These are phyloP conservation scores for Gossypium schwendimanii DNA, from an alignment of 441 rosid genomes.

Conservation along the genomic window DNA sequence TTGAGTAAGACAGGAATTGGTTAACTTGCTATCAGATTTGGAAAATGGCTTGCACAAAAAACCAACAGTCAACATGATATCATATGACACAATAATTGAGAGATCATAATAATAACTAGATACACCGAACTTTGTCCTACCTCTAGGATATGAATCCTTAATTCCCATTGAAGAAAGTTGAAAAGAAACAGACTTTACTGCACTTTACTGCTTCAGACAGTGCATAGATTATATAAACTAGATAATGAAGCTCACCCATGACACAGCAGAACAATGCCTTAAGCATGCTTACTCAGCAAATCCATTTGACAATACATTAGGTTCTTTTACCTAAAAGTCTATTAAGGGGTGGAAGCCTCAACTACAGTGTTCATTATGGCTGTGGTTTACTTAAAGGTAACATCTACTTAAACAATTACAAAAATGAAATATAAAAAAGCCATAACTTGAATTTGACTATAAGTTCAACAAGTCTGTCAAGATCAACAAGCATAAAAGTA, in stretches of 20 bases:
- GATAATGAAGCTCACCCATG: neutral
- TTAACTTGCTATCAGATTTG: neutral
- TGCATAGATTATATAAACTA: neutral
- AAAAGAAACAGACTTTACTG: neutral
- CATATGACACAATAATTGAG: neutral
- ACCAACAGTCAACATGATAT: neutral
- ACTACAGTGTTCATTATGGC: neutral
- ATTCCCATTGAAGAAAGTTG: neutral
- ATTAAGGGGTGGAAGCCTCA: neutral
- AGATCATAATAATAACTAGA: conserved; percentile 5
- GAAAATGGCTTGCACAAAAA: conserved; percentile 2
- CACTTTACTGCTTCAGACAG: neutral
- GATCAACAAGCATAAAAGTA: neutral
- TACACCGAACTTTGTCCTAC: neutral
- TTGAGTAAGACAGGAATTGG: neutral
- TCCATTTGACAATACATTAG: conserved; percentile 5
- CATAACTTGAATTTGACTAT: neutral
- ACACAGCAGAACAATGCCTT: neutral
- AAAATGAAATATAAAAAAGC: neutral
- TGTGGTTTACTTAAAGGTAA: neutral
- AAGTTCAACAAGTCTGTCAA: neutral
- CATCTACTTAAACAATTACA: conserved; percentile 6
- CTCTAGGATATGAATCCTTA: neutral
- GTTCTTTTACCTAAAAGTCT: neutral
- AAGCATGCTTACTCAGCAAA: neutral